Base-by-base conservation (phyloP, 805 yeast species). In the Metschnikowia matae region DNA sequence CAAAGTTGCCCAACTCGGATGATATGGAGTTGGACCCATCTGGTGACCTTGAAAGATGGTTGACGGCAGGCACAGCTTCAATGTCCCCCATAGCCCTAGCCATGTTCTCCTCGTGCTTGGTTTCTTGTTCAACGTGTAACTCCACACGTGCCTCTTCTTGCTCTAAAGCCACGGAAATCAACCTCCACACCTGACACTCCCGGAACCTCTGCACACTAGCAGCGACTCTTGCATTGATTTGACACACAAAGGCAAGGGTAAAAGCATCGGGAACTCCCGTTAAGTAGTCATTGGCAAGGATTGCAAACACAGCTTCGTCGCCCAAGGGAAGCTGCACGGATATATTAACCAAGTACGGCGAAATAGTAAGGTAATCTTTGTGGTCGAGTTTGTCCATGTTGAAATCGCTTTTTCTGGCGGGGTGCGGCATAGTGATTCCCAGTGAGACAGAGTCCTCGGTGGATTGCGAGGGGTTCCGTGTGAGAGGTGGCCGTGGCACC, bases 121-220 rank as follows among this genome's bases (percentile, higher is more conserved):
- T 15, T 17, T 26, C 31, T 35, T 7, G 17, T 8, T 23, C 29
- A 14, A 18, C 20, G 10, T 35, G 31, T n/a, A 14, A 4, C 39
- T 63, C 68, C 65, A 29, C 21, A 11, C 10, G 17, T 7, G 75
- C 67, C 2, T 65, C 50, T 13, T 55, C 62, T 37, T 66, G 68
- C 38, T 65, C 73, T 3, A 83, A 64, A 29, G 82, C 68, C 33
- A 77, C 78, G 13, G 79, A 78, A 4, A 84, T 65, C 3, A 83
- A 73, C 52, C 75, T 66, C 90, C 90, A 85, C 0, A 81, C 75
- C 59, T 82, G 87, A 48, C 83, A 72, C 48, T 82, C 86, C 51
- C 87, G 65, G 48, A 68, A 70, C 45, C 73, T 65, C 15, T 74
- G 72, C 1, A 75, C 85, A 42, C 74, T 69, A 0, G 76, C 76